Evolutionary conservation across 768 basidiomycete species (phyloP).

Genomic region (Pholiota conissans): DNA sequence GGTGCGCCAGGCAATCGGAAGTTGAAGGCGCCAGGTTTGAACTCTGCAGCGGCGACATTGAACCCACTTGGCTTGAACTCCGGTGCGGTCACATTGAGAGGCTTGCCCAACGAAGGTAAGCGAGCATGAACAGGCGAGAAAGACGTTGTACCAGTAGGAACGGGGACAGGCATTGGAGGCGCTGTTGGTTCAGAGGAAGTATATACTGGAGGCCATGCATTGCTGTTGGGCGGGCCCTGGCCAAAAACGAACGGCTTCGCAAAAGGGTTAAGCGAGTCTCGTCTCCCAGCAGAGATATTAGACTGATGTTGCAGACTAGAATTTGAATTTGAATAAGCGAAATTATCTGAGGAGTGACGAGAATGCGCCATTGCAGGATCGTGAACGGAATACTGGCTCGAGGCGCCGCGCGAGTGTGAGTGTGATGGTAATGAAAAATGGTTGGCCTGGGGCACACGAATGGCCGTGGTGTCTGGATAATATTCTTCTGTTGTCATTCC

Average conservation of each 20-base stretch:
- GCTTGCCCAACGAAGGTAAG: constrained; percentile 55
- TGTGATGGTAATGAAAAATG: constrained; percentile 52
- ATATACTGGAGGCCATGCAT: constrained; percentile 15
- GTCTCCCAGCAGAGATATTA: constrained; percentile 22
- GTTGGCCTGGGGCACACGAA: constrained; percentile 20
- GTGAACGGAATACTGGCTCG: constrained; percentile 58
- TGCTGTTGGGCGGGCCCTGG: constrained; percentile 23
- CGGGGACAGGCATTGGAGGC: constrained; percentile 26
- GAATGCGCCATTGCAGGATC: constrained; percentile 70
- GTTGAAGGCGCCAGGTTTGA: constrained; percentile 76
- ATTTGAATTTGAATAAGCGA: constrained; percentile 19
- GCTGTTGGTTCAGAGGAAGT: constrained; percentile 10
- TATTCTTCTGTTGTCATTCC: constrained; percentile 43
- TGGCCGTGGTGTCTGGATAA: constrained; percentile 43
- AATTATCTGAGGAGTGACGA: constrained; percentile 42
- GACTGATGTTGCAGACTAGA: constrained; percentile 18
- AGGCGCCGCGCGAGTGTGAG: constrained; percentile 66
- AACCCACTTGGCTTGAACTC: constrained; percentile 82
- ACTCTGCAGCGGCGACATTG: constrained; percentile 67
- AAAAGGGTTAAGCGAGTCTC: constrained; percentile 66
- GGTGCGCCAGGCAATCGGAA: constrained; percentile 77
- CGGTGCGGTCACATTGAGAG: constrained; percentile 76
- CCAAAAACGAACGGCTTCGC: constrained; percentile 89
- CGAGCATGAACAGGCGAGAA: constrained; percentile 36
- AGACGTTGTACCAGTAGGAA: constrained; percentile 23